Evolutionary conservation across 306 rosid genomes (phyloP).

Genomic region (Medicago truncatula): MtrunA17r5.0-ANR NC_053046.1:9462501-9463000

Average conservation of each 20-base stretch:
- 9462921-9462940: not conserved
- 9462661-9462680: not conserved
- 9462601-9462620: not conserved
- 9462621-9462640: not conserved
- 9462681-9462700: conserved; percentile 1
- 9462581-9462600: too few relatives aligned
- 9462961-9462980: not conserved
- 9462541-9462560: too few relatives aligned
- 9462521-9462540: too few relatives aligned
- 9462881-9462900: not conserved
- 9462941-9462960: not conserved
- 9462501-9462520: too few relatives aligned
- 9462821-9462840: not conserved
- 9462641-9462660: not conserved
- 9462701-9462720: not conserved
- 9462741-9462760: not conserved
- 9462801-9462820: not conserved
- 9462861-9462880: not conserved
- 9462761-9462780: not conserved
- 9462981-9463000: conserved; percentile 12
- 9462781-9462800: not conserved
- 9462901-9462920: not conserved
- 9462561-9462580: too few relatives aligned
- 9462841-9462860: not conserved
- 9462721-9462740: not conserved